phyloP scores from a whole-genome alignment of 176 grass and related monocot genomes.

The Canna indica region DNA sequence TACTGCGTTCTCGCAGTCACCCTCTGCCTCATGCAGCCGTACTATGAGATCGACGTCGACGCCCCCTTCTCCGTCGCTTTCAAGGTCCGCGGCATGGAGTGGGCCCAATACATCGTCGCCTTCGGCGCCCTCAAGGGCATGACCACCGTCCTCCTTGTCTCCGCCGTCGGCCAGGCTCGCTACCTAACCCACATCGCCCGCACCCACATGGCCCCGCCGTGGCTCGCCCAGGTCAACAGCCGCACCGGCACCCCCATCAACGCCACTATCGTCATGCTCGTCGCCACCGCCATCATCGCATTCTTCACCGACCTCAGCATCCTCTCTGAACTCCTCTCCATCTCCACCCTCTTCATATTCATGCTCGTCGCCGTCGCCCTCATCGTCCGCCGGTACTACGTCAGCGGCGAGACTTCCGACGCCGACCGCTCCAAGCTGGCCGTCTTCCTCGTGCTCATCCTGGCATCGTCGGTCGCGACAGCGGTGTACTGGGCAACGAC shows the following conservation, averaged over 20 bases:
- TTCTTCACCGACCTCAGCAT: constrained; percentile 46
- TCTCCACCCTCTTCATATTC: constrained; percentile 68
- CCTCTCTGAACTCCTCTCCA: constrained; percentile 54
- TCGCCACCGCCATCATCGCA: constrained; percentile 39
- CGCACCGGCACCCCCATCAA: constrained; percentile 40
- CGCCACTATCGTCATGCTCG: constrained; percentile 44
- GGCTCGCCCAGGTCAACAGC: constrained; percentile 29
- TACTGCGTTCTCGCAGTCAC: constrained; percentile 57
- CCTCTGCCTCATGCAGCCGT: constrained; percentile 72
- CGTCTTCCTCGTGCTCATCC: constrained; percentile 22
- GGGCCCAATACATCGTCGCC: constrained; percentile 79
- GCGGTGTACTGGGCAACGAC: constrained; percentile 25
- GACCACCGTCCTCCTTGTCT: constrained; percentile 55
- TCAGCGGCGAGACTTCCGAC: constrained; percentile 25
- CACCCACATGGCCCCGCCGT: constrained; percentile 50
- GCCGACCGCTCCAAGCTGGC: constrained; percentile 28
- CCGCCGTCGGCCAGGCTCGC: constrained; percentile 50
- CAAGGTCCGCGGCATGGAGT: constrained; percentile 41
- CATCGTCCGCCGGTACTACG: constrained; percentile 49
- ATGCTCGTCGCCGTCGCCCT: constrained; percentile 59
- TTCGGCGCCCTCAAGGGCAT: constrained; percentile 54
- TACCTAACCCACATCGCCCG: constrained; percentile 62
- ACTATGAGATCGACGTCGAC: constrained; percentile 23
- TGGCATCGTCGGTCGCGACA: constrained; percentile 22
- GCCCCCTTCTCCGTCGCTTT: constrained; percentile 67